Evolutionary conservation across 1,284 basidiomycete genomes (phyloP).

Genomic region (Taiwanofungus camphoratus): DNA sequence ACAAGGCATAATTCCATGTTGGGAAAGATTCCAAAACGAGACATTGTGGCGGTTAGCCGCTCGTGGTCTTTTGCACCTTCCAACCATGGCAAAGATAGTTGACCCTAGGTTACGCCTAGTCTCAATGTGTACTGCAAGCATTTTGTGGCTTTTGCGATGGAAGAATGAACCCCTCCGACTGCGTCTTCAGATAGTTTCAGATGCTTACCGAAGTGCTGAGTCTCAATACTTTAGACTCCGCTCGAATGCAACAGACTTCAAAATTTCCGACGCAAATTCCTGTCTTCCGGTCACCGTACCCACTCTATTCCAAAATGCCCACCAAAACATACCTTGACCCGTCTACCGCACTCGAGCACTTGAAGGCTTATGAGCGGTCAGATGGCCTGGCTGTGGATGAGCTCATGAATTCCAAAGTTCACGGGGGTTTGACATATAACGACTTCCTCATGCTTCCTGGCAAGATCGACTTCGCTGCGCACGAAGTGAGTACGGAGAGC

Average conservation of each 20-base stretch:
- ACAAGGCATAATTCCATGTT: too few relatives aligned
- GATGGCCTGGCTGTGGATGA: slow-evolving; percentile 88
- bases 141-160: too few relatives aligned
- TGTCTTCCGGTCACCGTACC: slow-evolving; percentile 13
- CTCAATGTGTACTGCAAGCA: too few relatives aligned
- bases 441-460: slow-evolving; percentile 94
- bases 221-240: too few relatives aligned
- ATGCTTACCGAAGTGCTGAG: too few relatives aligned
- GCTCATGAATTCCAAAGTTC: slow-evolving; percentile 84
- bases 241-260: not conserved
- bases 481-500: slow-evolving; percentile 79
- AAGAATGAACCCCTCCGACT: too few relatives aligned
- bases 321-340: slow-evolving; percentile 47
- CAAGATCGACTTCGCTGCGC: slow-evolving; percentile 90
- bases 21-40: too few relatives aligned
- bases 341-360: slow-evolving; percentile 63
- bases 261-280: slow-evolving; percentile 15
- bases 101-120: too few relatives aligned
- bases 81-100: too few relatives aligned
- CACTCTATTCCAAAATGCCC: slow-evolving; percentile 23
- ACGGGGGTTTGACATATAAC: slow-evolving; percentile 97
- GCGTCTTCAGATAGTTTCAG: too few relatives aligned
- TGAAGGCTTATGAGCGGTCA: slow-evolving; percentile 65
- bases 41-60: too few relatives aligned
- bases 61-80: too few relatives aligned